Evolutionary conservation across 352 stramenopile genomes (phyloP).

Genomic region (Phytophthora pistaciae): DNA sequence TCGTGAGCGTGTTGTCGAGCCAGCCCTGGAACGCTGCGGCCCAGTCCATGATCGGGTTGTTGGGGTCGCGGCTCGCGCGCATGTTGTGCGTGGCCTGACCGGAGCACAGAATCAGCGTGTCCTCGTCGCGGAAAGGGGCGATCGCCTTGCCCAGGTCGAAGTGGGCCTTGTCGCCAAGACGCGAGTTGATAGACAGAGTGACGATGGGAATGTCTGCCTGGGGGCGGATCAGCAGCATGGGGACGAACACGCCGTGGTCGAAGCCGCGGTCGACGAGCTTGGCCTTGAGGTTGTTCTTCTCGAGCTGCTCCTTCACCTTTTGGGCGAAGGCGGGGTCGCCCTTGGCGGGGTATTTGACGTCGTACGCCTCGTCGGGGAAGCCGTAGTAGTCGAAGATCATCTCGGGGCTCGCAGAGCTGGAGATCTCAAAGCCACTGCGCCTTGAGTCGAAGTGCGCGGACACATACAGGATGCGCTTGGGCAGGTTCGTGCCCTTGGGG

Average conservation of each 20-base stretch:
- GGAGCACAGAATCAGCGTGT: constrained; percentile 74
- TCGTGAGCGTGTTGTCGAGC: constrained; percentile 42
- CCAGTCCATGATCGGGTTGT: neutral
- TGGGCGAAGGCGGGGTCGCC: constrained; percentile 54
- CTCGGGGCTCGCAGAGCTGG: constrained; percentile 39
- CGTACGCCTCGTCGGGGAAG: constrained; percentile 84
- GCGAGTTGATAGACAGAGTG: constrained; percentile 4
- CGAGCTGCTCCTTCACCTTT: constrained; percentile 56
- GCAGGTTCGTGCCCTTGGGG: constrained; percentile 28
- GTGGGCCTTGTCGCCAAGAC: constrained; percentile 37
- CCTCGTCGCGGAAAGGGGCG: constrained; percentile 52
- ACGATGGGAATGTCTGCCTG: constrained; percentile 1
- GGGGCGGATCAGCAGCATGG: constrained; percentile 40
- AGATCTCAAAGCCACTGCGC: constrained; percentile 40
- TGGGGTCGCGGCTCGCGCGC: constrained; percentile 8
- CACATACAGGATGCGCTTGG: constrained; percentile 75
- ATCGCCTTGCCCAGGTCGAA: constrained; percentile 62
- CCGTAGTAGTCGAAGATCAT: constrained; percentile 91
- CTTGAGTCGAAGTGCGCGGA: too few relatives aligned
- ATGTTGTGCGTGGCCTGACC: constrained; percentile 44
- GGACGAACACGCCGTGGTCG: constrained; percentile 93
- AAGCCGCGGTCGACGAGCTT: constrained; percentile 61
- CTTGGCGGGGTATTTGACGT: constrained; percentile 71
- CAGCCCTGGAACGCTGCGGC: constrained; percentile 41
- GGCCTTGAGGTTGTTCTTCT: constrained; percentile 46